Evolutionary conservation across 352 stramenopile genomes (phyloP).

Genomic region (Aphanomyces invadans): DNA sequence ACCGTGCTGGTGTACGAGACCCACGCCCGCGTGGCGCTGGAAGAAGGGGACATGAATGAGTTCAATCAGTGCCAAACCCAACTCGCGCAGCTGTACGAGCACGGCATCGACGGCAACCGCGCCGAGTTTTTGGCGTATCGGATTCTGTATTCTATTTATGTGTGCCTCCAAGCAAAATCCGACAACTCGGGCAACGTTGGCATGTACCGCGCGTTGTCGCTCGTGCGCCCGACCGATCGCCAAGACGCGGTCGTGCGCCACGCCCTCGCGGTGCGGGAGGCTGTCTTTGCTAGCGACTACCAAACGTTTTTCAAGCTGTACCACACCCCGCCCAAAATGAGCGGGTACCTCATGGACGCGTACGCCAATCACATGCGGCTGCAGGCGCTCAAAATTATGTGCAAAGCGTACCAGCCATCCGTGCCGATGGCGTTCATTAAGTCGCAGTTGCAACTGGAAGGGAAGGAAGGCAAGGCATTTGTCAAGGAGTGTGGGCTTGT

Average conservation of each 20-base stretch:
- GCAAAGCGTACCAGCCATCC: conserved; percentile 77
- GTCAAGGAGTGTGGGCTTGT: conserved; percentile 63
- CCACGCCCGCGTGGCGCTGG: conserved; percentile 93
- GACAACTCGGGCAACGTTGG: conserved; percentile 79
- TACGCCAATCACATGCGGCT: conserved; percentile 78
- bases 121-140: conserved; percentile 84
- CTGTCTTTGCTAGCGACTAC: conserved; percentile 80
- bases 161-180: conserved; percentile 75
- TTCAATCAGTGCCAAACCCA: conserved; percentile 94
- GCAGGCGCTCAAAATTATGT: conserved; percentile 73
- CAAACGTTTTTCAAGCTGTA: conserved; percentile 86
- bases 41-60: conserved; percentile 93
- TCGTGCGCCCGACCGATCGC: conserved; percentile 45
- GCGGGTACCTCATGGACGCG: conserved; percentile 84
- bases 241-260: conserved; percentile 51
- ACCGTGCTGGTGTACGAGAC: conserved; percentile 96
- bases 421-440: conserved; percentile 65
- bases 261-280: conserved; percentile 68
- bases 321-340: conserved; percentile 82
- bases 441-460: conserved; percentile 64
- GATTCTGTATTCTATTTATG: conserved; percentile 87
- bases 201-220: conserved; percentile 74
- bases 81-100: conserved; percentile 82
- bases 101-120: conserved; percentile 56
- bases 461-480: conserved; percentile 60